phyloP scores from a whole-genome alignment of 495 filamentous ascomycete species.

The Peziza echinospora region DNA sequence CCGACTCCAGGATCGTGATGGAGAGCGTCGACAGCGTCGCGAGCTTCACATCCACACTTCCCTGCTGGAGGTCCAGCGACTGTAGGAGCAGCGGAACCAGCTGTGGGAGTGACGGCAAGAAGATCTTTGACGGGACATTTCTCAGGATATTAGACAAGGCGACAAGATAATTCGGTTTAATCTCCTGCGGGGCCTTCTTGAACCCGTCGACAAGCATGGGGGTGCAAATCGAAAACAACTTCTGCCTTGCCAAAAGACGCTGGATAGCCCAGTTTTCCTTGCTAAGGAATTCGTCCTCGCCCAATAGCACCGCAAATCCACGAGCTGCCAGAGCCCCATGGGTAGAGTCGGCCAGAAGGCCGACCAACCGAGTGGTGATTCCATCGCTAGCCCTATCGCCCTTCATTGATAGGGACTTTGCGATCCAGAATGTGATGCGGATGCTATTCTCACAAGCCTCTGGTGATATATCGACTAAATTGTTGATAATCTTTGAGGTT shows the following conservation, averaged over 20 bases:
- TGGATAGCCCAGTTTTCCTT: constrained; percentile 41
- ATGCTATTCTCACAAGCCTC: constrained; percentile 6
- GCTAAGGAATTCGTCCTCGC: constrained; percentile 42
- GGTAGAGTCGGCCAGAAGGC: constrained; percentile 31
- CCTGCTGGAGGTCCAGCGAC: constrained; percentile 37
- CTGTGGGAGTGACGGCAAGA: constrained; percentile 35
- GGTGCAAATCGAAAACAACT: constrained; percentile 38
- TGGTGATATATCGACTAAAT: too few species aligned
- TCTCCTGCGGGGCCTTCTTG: constrained; percentile 25
- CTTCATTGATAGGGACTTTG: constrained; percentile 21
- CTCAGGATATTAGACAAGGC: constrained; percentile 44
- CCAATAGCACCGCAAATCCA: constrained; percentile 38
- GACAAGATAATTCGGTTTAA: constrained; percentile 41
- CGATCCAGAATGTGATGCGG: constrained; percentile 22
- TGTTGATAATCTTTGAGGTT: too few species aligned
- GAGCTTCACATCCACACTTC: constrained; percentile 31
- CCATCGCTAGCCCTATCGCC: constrained; percentile 22
- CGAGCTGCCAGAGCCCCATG: constrained; percentile 28
- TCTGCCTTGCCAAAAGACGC: constrained; percentile 42
- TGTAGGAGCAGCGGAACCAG: constrained; percentile 49
- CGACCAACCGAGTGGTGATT: constrained; percentile 30
- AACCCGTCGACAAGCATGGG: constrained; percentile 36
- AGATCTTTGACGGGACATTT: constrained; percentile 35
- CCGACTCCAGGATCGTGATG: constrained; percentile 36
- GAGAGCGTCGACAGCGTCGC: constrained; percentile 40